Conservation (phyloP, 768 basidiomycete genomes). For the Boletus sp. region DNA sequence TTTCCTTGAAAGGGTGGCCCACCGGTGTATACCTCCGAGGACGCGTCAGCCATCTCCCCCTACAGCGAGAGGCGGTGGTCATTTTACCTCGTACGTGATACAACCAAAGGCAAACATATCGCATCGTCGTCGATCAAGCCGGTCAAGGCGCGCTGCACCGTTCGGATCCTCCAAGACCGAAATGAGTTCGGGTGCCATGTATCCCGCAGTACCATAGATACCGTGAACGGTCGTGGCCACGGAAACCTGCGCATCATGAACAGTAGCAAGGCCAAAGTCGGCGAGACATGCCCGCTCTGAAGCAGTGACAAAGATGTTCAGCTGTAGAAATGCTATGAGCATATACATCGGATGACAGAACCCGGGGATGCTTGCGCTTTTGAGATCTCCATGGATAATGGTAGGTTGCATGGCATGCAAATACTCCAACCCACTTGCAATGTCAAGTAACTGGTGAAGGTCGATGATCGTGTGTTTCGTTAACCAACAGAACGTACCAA, state of each 20-base stretch:
- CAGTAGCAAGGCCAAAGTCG: constrained; percentile 29
- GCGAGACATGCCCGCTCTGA: constrained; percentile 30
- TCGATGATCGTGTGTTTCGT: not conserved
- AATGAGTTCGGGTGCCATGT: constrained; percentile 30
- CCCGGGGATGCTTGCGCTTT: constrained; percentile 32
- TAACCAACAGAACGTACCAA: constrained; percentile 26
- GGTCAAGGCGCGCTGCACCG: constrained; percentile 8
- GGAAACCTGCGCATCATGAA: constrained; percentile 16
- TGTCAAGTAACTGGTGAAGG: constrained; percentile 33
- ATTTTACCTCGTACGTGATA: constrained; percentile 33
- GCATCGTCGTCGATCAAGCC: constrained; percentile 25
- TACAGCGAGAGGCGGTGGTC: not conserved
- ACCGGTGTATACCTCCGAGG: constrained; percentile 28
- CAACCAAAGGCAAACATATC: constrained; percentile 37
- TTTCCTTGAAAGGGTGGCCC: constrained; percentile 24
- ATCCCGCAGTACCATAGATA: constrained; percentile 22
- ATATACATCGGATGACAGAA: not conserved
- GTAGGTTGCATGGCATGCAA: constrained; percentile 39
- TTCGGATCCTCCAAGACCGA: constrained; percentile 5
- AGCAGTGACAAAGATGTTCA: constrained; percentile 28
- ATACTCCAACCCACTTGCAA: constrained; percentile 37
- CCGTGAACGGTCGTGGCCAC: constrained; percentile 13
- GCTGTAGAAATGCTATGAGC: constrained; percentile 12
- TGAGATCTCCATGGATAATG: constrained; percentile 42
- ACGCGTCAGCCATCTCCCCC: not conserved